Base-by-base conservation (phyloP, 1,139 yeast genomes). In the Pichia sp. region DNA sequence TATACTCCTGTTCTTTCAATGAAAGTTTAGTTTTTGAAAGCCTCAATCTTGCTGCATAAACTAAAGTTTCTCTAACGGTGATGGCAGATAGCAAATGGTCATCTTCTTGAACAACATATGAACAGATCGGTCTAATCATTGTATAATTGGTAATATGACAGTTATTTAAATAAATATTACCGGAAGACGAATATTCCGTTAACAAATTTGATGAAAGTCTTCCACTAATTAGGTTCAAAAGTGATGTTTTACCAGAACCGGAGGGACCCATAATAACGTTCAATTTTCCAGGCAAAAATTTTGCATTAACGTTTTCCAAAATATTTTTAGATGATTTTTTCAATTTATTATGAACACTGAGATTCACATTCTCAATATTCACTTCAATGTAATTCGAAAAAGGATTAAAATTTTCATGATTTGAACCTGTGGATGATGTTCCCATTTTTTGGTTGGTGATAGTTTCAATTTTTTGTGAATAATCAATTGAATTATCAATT, bases 261-360 rank as follows among this genome's bases (percentile, higher is more conserved):
- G 94, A 84, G 0, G 95, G 95, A 0, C 96, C 96, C 83, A 87
- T 79, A 32, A 87, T 84, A 0, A 85, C 92, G 63, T 86, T 87
- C n/a, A 87, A 70, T 39, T 77, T 70, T 5, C 83, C 78, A 3
- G 85, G 77, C 35, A 68, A 64, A 61, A 87, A 86, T 6, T 58
- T 57, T 0, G 89, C 87, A 49, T 70, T 66, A 7, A 86, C 65
- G 23, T 73, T 66, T 34, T 74, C 61, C 41, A 85, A 63, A 37
- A 80, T 76, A 3, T 56, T 51, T 40, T 68, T 70, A 2, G 40
- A 39, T 3, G 48, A 35, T 16, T 46, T 49, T 36, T 52, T 46
- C 30, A 51, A 23, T 25, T 42, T 53, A 22, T 55, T 55, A 3
- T 45, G 12, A 24, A 60, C 63, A 16, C 49, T 37, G 24, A 61